phyloP scores from a whole-genome alignment of 768 basidiomycete genomes.

The Lactarius hengduanensis region DNA sequence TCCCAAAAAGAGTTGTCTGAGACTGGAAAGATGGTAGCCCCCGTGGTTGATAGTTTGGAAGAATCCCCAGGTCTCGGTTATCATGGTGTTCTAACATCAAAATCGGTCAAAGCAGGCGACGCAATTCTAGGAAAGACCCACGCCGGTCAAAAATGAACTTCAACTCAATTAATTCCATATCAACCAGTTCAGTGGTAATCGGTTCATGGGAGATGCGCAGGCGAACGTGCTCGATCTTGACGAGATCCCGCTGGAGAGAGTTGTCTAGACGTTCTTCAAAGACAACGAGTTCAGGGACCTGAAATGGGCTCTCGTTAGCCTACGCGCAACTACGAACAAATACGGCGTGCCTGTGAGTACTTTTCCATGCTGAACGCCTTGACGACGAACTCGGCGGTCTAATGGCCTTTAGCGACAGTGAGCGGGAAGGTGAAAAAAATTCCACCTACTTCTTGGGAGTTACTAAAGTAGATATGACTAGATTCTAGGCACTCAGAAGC shows the following conservation, averaged over 20 bases:
- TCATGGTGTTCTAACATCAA: constrained; percentile 64
- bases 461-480: constrained; percentile 77
- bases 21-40: constrained; percentile 51
- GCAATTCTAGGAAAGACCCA: constrained; percentile 36
- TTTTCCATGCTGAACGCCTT: constrained; percentile 78
- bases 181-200: constrained; percentile 66
- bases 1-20: constrained; percentile 67
- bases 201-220: constrained; percentile 79
- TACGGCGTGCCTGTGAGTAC: constrained; percentile 64
- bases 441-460: constrained; percentile 65
- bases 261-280: constrained; percentile 82
- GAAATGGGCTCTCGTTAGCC: constrained; percentile 4
- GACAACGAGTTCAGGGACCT: constrained; percentile 82
- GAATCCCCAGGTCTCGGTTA: constrained; percentile 80
- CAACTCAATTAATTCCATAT: constrained; percentile 80
- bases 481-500: constrained; percentile 75
- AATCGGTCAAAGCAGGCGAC: neutral
- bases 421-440: neutral
- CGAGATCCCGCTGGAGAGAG: constrained; percentile 79
- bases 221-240: constrained; percentile 81
- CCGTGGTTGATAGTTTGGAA: constrained; percentile 76
- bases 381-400: constrained; percentile 80
- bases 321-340: neutral
- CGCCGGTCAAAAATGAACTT: constrained; percentile 79
- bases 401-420: constrained; percentile 17